phyloP scores from a whole-genome alignment of 225 moss, liverwort and hornwort species.

The Pleurozium schreberi region DNA sequence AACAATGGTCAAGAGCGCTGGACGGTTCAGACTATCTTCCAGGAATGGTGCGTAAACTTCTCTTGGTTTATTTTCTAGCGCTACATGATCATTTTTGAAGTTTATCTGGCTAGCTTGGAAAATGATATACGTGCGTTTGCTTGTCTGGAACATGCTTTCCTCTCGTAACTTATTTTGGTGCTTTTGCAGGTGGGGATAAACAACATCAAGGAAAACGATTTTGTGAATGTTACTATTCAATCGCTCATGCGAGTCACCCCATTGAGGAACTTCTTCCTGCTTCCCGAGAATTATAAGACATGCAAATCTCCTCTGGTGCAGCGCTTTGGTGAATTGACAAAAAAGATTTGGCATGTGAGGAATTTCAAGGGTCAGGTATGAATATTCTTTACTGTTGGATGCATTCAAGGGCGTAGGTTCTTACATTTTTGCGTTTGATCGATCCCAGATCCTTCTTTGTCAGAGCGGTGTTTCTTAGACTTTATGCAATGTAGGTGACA shows the following conservation, averaged over 20 bases:
- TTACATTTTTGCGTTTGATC: background rate
- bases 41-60: slow-evolving; percentile 67
- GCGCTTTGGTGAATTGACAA: slow-evolving; percentile 88
- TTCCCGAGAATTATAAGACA: slow-evolving; percentile 75
- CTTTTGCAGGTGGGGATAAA: slow-evolving; percentile 58
- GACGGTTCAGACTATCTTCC: slow-evolving; percentile 96
- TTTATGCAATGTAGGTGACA: background rate
- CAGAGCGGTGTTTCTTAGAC: background rate
- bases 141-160: background rate
- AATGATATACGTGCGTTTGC: background rate
- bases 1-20: slow-evolving; percentile 89
- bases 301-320: slow-evolving; percentile 83
- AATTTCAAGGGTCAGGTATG: slow-evolving; percentile 91
- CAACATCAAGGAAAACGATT: slow-evolving; percentile 95
- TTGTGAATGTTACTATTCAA: slow-evolving; percentile 90
- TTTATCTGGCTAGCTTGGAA: background rate
- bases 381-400: background rate
- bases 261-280: slow-evolving; percentile 83
- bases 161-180: background rate
- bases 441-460: background rate
- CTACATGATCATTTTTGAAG: background rate
- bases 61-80: background rate
- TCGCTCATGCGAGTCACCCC: slow-evolving; percentile 96
- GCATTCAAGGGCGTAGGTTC: background rate
- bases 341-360: slow-evolving; percentile 89